Evolutionary conservation across 2,329 filamentous ascomycete species (phyloP).

Genomic region (Penicillium aurantiogriseum): DNA sequence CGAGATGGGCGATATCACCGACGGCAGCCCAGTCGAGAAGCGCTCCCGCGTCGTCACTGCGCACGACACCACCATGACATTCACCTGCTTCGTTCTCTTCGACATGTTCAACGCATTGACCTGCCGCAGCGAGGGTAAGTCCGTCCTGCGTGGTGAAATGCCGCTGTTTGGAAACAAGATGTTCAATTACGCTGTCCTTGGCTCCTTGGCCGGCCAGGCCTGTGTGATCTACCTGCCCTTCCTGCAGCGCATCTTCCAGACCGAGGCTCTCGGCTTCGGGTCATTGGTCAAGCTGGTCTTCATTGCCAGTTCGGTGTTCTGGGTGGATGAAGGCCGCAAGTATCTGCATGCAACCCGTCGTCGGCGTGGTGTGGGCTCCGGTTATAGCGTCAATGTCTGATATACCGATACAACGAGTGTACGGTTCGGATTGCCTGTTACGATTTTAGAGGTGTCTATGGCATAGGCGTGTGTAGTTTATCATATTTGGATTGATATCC

Average conservation of each 20-base stretch:
- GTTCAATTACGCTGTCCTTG: slow-evolving; percentile 92
- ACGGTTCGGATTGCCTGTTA: slow-evolving; percentile 4
- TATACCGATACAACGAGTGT: background rate
- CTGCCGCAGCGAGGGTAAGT: slow-evolving; percentile 89
- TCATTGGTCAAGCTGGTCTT: slow-evolving; percentile 72
- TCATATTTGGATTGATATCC: slow-evolving; percentile 9
- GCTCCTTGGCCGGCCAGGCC: slow-evolving; percentile 80
- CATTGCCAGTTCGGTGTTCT: slow-evolving; percentile 88
- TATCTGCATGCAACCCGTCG: slow-evolving; percentile 48
- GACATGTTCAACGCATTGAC: slow-evolving; percentile 99
- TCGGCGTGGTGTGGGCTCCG: slow-evolving; percentile 34
- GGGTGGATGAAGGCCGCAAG: slow-evolving; percentile 89
- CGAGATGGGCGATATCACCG: slow-evolving; percentile 75
- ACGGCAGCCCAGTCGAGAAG: slow-evolving; percentile 39
- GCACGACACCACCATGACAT: slow-evolving; percentile 98
- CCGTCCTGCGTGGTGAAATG: slow-evolving; percentile 80
- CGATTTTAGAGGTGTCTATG: slow-evolving; percentile 7
- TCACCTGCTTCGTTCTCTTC: slow-evolving; percentile 97
- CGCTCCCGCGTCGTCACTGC: slow-evolving; percentile 69
- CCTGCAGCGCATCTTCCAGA: slow-evolving; percentile 93
- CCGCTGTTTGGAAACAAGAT: slow-evolving; percentile 81
- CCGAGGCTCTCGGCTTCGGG: slow-evolving; percentile 71
- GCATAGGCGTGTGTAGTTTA: slow-evolving; percentile 9
- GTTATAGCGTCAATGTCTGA: slow-evolving; percentile 46
- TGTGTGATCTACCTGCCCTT: slow-evolving; percentile 94